Evolutionary conservation across 116 monocot species (phyloP), one percentile per base, ranked within the genome.

Genomic region (Iris pallida): DNA sequence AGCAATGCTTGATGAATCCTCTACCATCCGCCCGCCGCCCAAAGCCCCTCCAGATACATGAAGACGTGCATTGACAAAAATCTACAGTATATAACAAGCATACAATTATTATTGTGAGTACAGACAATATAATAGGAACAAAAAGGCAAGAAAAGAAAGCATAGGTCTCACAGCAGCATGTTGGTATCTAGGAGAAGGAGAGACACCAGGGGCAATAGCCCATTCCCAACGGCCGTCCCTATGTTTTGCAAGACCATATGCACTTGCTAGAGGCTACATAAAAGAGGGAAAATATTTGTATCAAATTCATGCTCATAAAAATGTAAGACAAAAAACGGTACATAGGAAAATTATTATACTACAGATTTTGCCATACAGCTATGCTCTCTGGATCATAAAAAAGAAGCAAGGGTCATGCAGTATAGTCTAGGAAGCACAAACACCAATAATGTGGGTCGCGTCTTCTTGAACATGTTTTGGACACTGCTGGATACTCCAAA

Each of bases 181-280:
- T 68, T 99, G 99, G 57, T 99, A 99, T 99, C 99, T 90, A 62
- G 99, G 90, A 68, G 99, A 99, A 61, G 99, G 99, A 73, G 99
- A 99, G 16, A 99, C 99, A 73, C 99, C 99, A 70, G 99, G 99
- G 61, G 99, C 99, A 76, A 99, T 93, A 56, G 99, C 99, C 99
- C 99, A 99, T 66, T 99, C 99, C 99, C 99, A 99, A 53, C 99
- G 93, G 41, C 99, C 99, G 82, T 99, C 99, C 70, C 99, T 93
- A 74, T 99, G 99, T 69, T 99, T 99, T 45, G 99, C 99, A 86
- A 99, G 99, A 53, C 99, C 99, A 81, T 99, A 99, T 56, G 99
- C 99, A 86, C 94, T 99, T 76, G 99, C 76, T 20, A 99, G 68
- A 3, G 99, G 99, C 99, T 99, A 59, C 63, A 67, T 55, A 19